Conservation (phyloP, 164 flowering plant genomes). For the Vitis amurensis region DNA sequence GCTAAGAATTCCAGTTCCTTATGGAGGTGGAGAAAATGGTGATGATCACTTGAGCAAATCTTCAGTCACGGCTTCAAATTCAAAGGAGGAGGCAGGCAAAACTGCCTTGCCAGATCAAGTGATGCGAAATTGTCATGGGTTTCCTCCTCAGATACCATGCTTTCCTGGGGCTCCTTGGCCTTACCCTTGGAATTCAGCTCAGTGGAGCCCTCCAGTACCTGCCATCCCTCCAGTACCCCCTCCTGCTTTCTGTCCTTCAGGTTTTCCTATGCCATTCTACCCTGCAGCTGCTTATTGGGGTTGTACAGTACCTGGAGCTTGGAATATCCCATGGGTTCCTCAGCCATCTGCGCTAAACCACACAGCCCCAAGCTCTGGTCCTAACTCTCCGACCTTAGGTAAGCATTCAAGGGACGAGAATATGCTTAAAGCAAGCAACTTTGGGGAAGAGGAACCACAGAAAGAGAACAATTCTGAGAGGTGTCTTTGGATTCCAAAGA, state of each 20-base stretch:
- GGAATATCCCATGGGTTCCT: constrained; percentile 51
- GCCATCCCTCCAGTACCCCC: constrained; percentile 17
- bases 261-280: constrained; percentile 49
- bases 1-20: constrained; percentile 23
- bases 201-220: constrained; percentile 42
- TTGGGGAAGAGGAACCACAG: constrained; percentile 15
- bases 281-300: constrained; percentile 50
- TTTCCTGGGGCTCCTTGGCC: constrained; percentile 68
- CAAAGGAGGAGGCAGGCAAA: constrained; percentile 23
- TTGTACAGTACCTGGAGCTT: constrained; percentile 39
- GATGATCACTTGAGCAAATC: constrained; percentile 15
- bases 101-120: constrained; percentile 19
- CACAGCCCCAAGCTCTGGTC: constrained; percentile 25
- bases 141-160: constrained; percentile 45
- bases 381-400: constrained; percentile 55
- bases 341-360: constrained; percentile 27
- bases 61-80: constrained; percentile 14
- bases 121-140: constrained; percentile 22
- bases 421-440: constrained; percentile 9
- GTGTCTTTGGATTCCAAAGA: constrained; percentile 55
- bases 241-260: constrained; percentile 35
- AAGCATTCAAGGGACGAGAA: constrained; percentile 60
- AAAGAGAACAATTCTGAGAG: constrained; percentile 30
- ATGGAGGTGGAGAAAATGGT: constrained; percentile 20
- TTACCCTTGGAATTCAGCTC: constrained; percentile 58